These are phyloP conservation scores for Penicillium sp. DNA, from an alignment of 2,329 filamentous ascomycete genomes.

Conservation along the genomic window DNA sequence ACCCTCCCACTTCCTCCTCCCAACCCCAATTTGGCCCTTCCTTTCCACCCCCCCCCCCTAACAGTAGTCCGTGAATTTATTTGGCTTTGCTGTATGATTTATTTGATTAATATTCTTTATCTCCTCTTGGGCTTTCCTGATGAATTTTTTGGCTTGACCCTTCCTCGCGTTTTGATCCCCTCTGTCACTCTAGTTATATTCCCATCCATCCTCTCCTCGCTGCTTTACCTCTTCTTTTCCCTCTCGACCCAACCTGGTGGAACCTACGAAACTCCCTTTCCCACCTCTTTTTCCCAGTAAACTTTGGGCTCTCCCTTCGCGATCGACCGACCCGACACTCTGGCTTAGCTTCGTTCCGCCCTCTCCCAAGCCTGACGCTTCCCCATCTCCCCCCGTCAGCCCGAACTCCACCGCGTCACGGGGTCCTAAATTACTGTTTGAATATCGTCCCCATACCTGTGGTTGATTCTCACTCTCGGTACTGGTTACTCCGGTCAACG, in stretches of 20 bases:
- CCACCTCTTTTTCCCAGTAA: neutral
- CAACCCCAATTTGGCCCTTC: no score
- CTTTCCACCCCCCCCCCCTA: neutral
- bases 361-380: neutral
- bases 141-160: neutral
- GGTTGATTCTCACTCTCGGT: no score
- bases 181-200: slow-evolving; percentile 8
- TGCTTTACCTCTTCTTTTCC: slow-evolving; percentile 6
- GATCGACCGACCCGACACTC: slow-evolving; percentile 25
- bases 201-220: slow-evolving; percentile 1
- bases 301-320: neutral
- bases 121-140: neutral
- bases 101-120: neutral
- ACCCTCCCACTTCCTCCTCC: neutral
- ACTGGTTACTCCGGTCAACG: no score
- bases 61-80: neutral
- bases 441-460: neutral
- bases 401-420: slow-evolving; percentile 1
- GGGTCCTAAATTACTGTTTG: neutral
- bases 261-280: neutral
- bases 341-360: slow-evolving; percentile 15
- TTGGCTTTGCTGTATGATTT: neutral
- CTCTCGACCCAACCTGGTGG: slow-evolving; percentile 12
- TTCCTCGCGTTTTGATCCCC: neutral
- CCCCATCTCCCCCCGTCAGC: neutral